Conservation (phyloP, 2,329 filamentous ascomycete species). For the Xylariaceae sp. region DNA sequence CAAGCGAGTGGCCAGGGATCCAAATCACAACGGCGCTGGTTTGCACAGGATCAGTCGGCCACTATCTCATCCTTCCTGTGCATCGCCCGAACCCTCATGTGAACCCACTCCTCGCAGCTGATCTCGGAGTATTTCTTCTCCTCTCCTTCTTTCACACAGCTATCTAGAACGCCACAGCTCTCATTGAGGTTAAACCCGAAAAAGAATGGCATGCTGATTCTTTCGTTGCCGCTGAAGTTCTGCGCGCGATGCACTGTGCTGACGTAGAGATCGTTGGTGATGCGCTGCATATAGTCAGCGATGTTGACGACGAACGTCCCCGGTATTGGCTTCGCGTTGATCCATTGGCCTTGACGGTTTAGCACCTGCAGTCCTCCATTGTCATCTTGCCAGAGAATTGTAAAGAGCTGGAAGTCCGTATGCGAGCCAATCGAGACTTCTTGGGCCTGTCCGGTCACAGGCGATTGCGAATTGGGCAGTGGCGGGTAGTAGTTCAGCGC, state of each 20-base stretch:
- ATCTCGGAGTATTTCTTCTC: conserved; percentile 37
- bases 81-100: conserved; percentile 33
- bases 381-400: conserved; percentile 43
- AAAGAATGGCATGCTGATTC: conserved; percentile 41
- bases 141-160: conserved; percentile 33
- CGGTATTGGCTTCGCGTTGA: conserved; percentile 39
- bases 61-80: conserved; percentile 16
- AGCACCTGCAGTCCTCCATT: conserved; percentile 43
- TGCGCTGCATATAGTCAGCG: conserved; percentile 39
- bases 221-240: conserved; percentile 34
- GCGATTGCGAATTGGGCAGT: conserved; percentile 12
- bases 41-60: conserved; percentile 4
- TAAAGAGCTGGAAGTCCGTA: conserved; percentile 47
- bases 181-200: conserved; percentile 36
- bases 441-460: conserved; percentile 16
- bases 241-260: conserved; percentile 40
- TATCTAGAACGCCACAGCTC: conserved; percentile 38
- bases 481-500: conserved; percentile 41
- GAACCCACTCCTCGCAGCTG: conserved; percentile 38
- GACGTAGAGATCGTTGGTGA: conserved; percentile 41
- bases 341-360: conserved; percentile 41
- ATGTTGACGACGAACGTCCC: conserved; percentile 45
- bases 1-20: too few species aligned
- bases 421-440: conserved; percentile 40
- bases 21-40: too few species aligned